Conservation (phyloP, 1,284 basidiomycete genomes). For the Uromyces viciae-fabae region DNA sequence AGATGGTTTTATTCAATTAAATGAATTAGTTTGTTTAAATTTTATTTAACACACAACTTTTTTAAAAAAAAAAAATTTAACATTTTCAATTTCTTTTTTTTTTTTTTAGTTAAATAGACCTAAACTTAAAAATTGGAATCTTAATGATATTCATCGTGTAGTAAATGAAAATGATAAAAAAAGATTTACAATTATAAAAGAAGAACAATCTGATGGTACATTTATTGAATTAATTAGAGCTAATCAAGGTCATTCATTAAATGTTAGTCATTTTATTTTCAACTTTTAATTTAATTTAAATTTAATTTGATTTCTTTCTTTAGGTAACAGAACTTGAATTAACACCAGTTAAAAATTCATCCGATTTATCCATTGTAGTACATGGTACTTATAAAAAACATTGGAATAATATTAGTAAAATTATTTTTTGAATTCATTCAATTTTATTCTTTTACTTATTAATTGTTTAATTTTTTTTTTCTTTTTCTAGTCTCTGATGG, state of each 20-base stretch:
- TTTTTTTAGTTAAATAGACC: constrained; percentile 60
- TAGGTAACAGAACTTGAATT: constrained; percentile 64
- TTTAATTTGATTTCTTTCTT: not conserved
- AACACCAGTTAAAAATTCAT: constrained; percentile 62
- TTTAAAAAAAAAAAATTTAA: not conserved
- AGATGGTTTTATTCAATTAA: constrained; percentile 74
- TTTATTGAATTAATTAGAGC: constrained; percentile 79
- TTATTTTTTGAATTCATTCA: not conserved
- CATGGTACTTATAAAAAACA: constrained; percentile 69
- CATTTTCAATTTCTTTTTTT: too few relatives aligned
- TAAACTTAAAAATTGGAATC: constrained; percentile 61
- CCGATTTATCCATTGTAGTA: constrained; percentile 70
- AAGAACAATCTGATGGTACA: constrained; percentile 47
- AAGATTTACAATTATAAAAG: constrained; percentile 59
- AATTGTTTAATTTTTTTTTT: too few relatives aligned
- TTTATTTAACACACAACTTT: constrained; percentile 4
- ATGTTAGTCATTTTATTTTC: constrained; percentile 58
- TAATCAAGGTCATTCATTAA: constrained; percentile 86
- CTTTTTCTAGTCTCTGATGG: constrained; percentile 63
- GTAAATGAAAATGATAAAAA: constrained; percentile 73
- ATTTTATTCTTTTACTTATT: too few relatives aligned
- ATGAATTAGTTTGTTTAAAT: constrained; percentile 62
- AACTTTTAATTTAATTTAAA: too few relatives aligned
- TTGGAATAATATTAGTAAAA: constrained; percentile 71
- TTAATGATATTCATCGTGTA: constrained; percentile 65